Conservation (phyloP, 306 rosid genomes). For the Cucumis cinereus region DNA sequence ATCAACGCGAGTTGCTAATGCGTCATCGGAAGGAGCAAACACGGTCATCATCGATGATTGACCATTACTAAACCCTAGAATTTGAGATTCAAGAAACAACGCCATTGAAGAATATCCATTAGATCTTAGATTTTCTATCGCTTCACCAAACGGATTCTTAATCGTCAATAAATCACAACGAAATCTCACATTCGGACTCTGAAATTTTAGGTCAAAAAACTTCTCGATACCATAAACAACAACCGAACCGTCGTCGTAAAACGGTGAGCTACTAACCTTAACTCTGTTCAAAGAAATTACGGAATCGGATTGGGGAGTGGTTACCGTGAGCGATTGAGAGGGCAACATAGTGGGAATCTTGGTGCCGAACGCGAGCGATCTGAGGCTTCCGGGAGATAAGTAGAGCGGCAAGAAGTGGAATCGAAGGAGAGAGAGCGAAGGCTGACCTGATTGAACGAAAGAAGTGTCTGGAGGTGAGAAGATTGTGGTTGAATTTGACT, state of each 20-base stretch:
- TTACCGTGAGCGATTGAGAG: constrained; percentile 35
- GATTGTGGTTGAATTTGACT: constrained; percentile 52
- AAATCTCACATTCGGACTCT: constrained; percentile 1
- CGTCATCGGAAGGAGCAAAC: constrained; percentile 56
- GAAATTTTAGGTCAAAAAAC: constrained; percentile 44
- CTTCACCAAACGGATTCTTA: constrained; percentile 30
- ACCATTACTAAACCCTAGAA: constrained; percentile 21
- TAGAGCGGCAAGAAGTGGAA: constrained; percentile 45
- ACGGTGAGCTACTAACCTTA: constrained; percentile 21
- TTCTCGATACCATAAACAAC: constrained; percentile 38
- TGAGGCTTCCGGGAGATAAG: constrained; percentile 33
- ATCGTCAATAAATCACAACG: constrained; percentile 8
- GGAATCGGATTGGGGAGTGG: constrained; percentile 21
- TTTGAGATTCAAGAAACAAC: constrained; percentile 48
- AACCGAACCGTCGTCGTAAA: constrained; percentile 50
- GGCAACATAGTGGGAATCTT: constrained; percentile 50
- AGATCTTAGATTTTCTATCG: constrained; percentile 22
- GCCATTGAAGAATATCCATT: constrained; percentile 49
- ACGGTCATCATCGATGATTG: constrained; percentile 34
- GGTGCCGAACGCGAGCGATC: constrained; percentile 40
- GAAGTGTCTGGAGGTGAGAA: constrained; percentile 70
- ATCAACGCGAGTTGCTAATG: constrained; percentile 20
- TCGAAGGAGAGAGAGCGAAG: constrained; percentile 59
- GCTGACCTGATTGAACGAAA: constrained; percentile 57
- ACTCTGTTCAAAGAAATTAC: constrained; percentile 36